Evolutionary conservation across 1,284 basidiomycete genomes (phyloP).

Genomic region (Ganoderma lingzhi): DNA sequence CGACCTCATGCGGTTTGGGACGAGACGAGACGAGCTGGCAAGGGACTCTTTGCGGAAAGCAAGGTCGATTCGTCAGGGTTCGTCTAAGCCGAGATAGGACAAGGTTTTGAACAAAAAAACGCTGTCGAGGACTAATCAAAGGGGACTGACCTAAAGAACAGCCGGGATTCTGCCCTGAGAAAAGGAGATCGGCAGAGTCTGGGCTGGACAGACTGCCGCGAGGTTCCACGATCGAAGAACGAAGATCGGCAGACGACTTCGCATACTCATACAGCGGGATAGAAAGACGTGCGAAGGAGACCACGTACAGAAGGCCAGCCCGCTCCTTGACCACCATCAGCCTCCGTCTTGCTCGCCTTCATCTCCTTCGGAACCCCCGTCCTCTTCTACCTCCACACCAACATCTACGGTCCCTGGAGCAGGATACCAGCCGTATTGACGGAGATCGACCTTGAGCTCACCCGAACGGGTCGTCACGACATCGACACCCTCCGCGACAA

Average conservation of each 20-base stretch:
- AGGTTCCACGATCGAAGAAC: not conserved
- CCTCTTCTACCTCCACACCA: slow-evolving; percentile 24
- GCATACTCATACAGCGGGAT: not conserved
- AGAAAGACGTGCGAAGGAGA: not conserved
- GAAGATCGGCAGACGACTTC: not conserved
- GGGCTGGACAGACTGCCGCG: not conserved
- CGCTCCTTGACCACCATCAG: not conserved
- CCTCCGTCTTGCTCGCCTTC: slow-evolving; percentile 3
- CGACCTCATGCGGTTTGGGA: not conserved
- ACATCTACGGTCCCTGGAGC: slow-evolving; percentile 37
- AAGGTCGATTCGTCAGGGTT: not conserved
- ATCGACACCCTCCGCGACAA: slow-evolving; percentile 77
- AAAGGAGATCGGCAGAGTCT: not conserved
- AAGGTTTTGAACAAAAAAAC: not conserved
- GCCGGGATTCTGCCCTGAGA: not conserved
- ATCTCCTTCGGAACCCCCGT: slow-evolving; percentile 4
- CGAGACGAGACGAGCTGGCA: not conserved
- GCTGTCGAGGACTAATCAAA: not conserved
- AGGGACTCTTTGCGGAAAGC: not conserved
- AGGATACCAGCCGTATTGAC: slow-evolving; percentile 70
- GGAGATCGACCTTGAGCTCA: slow-evolving; percentile 59
- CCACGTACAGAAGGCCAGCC: not conserved
- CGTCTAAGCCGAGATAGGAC: not conserved
- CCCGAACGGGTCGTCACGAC: slow-evolving; percentile 56
- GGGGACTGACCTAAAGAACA: not conserved